These are phyloP conservation scores for Dothidotthia symphoricarpi DNA, from an alignment of 2,329 filamentous ascomycete genomes.

Conservation along the genomic window DNA sequence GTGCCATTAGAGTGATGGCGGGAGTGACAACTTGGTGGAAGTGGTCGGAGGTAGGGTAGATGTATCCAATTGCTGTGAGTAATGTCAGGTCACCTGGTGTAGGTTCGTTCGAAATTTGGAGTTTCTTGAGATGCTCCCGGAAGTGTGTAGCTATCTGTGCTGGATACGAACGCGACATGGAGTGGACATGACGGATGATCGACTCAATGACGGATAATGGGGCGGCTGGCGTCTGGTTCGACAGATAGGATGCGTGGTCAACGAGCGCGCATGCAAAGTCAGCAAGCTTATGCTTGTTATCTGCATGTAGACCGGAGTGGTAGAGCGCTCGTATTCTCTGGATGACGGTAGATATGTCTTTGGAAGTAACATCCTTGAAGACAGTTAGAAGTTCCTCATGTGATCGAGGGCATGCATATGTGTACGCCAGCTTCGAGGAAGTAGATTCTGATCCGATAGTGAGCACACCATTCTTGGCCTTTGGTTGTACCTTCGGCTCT, in stretches of 20 bases:
- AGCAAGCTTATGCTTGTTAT: constrained; percentile 80
- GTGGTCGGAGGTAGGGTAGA: constrained; percentile 94
- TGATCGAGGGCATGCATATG: constrained; percentile 78
- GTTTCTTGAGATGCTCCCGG: constrained; percentile 64
- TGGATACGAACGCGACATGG: constrained; percentile 81
- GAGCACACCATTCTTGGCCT: constrained; percentile 45
- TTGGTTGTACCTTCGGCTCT: constrained; percentile 25
- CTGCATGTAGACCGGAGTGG: constrained; percentile 78
- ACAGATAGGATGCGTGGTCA: constrained; percentile 62
- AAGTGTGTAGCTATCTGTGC: constrained; percentile 75
- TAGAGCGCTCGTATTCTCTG: constrained; percentile 91
- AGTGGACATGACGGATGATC: constrained; percentile 86
- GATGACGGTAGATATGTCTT: constrained; percentile 73
- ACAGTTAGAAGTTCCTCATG: constrained; percentile 71
- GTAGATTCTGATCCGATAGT: constrained; percentile 41
- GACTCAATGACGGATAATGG: constrained; percentile 72
- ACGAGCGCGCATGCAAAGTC: constrained; percentile 67
- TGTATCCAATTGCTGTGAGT: constrained; percentile 77
- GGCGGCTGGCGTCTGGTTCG: constrained; percentile 51
- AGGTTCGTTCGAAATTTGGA: constrained; percentile 56
- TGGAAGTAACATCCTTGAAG: constrained; percentile 59
- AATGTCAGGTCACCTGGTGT: constrained; percentile 72
- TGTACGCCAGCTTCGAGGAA: constrained; percentile 66
- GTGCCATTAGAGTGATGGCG: constrained; percentile 77
- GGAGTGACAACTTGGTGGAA: constrained; percentile 95